Percentiles rank a stretch among this genome's conserved stretches.
Conservation (phyloP, 306 rosid genomes). For the Hippophae gyantsensis region DNA sequence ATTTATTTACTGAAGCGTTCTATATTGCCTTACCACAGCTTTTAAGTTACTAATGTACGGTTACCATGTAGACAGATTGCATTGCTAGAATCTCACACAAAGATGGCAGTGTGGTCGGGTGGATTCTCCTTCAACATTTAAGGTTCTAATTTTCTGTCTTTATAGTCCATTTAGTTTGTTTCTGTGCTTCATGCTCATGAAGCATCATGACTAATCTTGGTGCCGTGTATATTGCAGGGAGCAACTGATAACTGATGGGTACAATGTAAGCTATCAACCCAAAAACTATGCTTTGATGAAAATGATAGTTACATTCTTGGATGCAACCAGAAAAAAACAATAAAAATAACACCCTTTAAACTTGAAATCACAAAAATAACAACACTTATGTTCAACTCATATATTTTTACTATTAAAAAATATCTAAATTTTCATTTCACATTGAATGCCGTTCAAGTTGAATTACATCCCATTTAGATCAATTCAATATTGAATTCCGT, state of each 20-base stretch:
- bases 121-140: conserved; percentile 75
- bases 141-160: conserved; percentile 31
- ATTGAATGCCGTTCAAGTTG: too few species aligned
- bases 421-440: too few species aligned
- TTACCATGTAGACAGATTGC: conserved; percentile 68
- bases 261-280: conserved; percentile 41
- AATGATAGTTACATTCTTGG: neutral
- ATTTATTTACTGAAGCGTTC: neutral
- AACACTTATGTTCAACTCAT: too few species aligned
- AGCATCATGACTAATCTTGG: conserved; percentile 5
- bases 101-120: conserved; percentile 68
- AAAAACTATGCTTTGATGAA: neutral
- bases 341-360: too few species aligned
- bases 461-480: too few species aligned
- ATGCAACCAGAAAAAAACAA: too few species aligned
- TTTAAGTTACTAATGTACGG: conserved; percentile 13
- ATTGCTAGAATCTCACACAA: conserved; percentile 60
- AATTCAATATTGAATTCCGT: too few species aligned
- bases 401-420: too few species aligned
- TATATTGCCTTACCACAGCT: conserved; percentile 7
- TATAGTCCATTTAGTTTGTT: neutral
- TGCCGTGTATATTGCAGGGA: conserved; percentile 35
- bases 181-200: neutral
- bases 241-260: conserved; percentile 34
- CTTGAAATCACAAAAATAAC: too few species aligned